Evolutionary conservation across 176 grass and related monocot species (phyloP), one percentile per base, ranked within the genome.

Genomic region (Rhynchospora breviuscula): DNA sequence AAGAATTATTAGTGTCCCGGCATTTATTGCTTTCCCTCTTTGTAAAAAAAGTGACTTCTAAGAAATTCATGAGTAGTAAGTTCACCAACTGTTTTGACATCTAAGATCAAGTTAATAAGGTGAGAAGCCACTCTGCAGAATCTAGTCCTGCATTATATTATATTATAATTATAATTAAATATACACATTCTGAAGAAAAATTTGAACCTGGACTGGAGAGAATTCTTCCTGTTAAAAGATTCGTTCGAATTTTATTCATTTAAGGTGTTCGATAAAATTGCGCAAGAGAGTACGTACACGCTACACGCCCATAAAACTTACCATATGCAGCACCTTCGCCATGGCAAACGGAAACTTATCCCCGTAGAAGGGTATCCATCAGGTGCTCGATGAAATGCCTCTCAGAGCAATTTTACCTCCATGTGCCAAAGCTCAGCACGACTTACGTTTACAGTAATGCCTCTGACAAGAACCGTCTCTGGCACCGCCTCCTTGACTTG

Each of bases 31-130:
- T 33, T 78, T 78, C 51, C 73, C 51, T 56, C 31, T 78, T 78
- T 78, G 73, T 78, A 78, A 52, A 52, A 54, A 78, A 21, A 76
- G 73, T 54, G 51, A 54, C 56, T 77, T 78, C 51, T 57, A 78
- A 78, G 73, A 78, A 78, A 78, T 78, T 57, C 73, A 57, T 78
- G 51, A 54, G 49, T 17, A 33, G 31, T 52, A 22, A 74, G 10
- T 77, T 26, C 48, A 78, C 12, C 73, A 78, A 78, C 73, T 31
- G 73, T 78, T 57, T 17, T 21, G n/a, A 57, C 13, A 57, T 71
- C n/a, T 10, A 73, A 21, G 5, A 47, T 7, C 6, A 6, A 10
- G 18, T 51, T 51, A 13, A 9, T 23, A 7, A 1, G 1, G 12
- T 52, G 19, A 49, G 46, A 74, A 15, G 63, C 23, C 10, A 11